Base-by-base conservation (phyloP, 163 green algal species). In the Chlorella variabilis region DNA sequence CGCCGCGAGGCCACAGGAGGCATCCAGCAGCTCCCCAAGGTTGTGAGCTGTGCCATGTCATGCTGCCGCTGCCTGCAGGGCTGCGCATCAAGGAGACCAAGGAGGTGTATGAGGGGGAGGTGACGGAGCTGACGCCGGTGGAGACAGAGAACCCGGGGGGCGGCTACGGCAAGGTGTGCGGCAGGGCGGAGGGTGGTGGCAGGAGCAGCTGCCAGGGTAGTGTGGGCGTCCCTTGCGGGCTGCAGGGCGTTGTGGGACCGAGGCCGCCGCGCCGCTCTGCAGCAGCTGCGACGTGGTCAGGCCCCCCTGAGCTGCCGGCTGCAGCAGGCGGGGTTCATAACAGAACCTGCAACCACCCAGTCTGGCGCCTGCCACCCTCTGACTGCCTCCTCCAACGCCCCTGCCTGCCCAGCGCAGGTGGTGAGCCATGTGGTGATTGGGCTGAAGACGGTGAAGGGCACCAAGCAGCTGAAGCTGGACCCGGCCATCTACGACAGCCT, bases 41-140 rank as follows among this genome's bases (percentile, higher is more conserved):
- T n/a, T n/a, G n/a, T n/a, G n/a, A n/a, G n/a, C n/a, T n/a, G n/a
- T n/a, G n/a, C n/a, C n/a, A n/a, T n/a, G n/a, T n/a, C n/a, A n/a
- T n/a, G n/a, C n/a, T n/a, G n/a, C n/a, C n/a, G n/a, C n/a, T n/a
- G n/a, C n/a, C n/a, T n/a, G n/a, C 85, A 98, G 95, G 97, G 18
- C 87, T 99, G 82, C 91, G 97, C 42, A 99, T 99, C 85, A 98
- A 98, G 85, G 97, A 99, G 88, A 98, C 97, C 77, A 99, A 99
- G 88, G 97, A 99, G 90, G 97, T 99, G 62, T 99, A 99, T 83
- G 97, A 99, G 88, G 94, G 95, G 0, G 95, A 99, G 87, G 96
- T 99, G 33, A 98, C 93, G 15, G 97, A 99, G 89, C 83, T 99
- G 48, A 97, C 94, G 5, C 96, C 96, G 31, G 97, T 98, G 81